Evolutionary conservation across 805 yeast species (phyloP), one percentile per base, ranked within the genome.

Genomic region (Wickerhamiella galacta): DNA sequence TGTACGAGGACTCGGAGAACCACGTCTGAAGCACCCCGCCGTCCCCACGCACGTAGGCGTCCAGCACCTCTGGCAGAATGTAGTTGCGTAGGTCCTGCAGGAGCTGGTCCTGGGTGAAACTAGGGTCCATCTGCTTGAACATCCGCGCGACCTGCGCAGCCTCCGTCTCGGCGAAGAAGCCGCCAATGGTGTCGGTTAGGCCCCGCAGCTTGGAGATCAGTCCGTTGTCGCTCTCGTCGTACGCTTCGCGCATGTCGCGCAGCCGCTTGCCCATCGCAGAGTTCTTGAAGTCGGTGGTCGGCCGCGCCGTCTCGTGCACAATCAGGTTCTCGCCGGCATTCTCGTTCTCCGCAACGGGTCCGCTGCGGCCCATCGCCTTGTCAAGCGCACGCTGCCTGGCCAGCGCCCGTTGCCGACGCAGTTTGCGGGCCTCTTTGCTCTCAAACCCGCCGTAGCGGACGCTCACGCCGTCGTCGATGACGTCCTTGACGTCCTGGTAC

Each of bases 1-100:
- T 87, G 61, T 60, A 87, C 28, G 98, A 95, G 19, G 96, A 96
- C 59, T 90, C 98, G 31, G 92, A 75, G 38, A 90, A 70, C 99
- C 99, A 90, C 47, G 64, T 61, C 56, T 85, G 80, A 53, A 90
- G 66, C 15, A 75, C 75, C 32, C 65, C 66, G 41, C 75, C 87
- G 46, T 90, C 95, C 43, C 94, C 94, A 45, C 77, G 77, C 38
- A 81, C 81, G 57, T 83, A 85, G 6, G 96, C 95, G 51, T 90
- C 99, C 49, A 90, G 63, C 22, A 90, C 71, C 56, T 90, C 99
- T 8, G 99, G 98, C 36, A 90, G 72, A 41, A 90, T 80, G 58
- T 75, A 90, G 49, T 82, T 87, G 54, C 96, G 76, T 49, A 87
- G 65, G 38, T 87, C 85, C 44, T 67, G 72, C 41, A 75, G 68